phyloP scores from a whole-genome alignment of 164 flowering plant species.

The Stephania yunnanensis region DNA sequence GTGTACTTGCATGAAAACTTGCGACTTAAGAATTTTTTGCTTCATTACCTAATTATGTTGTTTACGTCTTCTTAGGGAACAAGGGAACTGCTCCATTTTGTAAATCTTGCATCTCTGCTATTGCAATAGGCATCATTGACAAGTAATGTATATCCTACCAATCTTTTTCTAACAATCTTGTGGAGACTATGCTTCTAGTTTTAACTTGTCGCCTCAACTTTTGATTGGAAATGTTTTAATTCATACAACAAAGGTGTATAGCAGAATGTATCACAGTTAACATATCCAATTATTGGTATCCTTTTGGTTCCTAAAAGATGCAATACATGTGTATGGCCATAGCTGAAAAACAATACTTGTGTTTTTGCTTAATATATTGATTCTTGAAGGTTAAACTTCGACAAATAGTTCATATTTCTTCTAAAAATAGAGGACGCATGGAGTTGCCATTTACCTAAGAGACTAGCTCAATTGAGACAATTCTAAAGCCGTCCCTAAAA shows the following conservation, averaged over 20 bases:
- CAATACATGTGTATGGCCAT: neutral
- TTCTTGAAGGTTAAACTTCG: too few relatives aligned
- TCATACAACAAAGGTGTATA: neutral
- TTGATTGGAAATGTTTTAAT: neutral
- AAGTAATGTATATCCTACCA: neutral
- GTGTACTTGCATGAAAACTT: neutral
- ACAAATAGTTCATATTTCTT: too few relatives aligned
- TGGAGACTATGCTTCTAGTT: neutral
- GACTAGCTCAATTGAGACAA: neutral
- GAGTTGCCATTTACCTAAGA: too few relatives aligned
- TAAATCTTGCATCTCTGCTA: conserved; percentile 15
- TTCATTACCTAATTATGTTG: conserved; percentile 3
- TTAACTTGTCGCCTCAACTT: neutral
- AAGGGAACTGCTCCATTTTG: conserved; percentile 50
- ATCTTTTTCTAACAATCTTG: neutral
- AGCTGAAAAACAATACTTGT: too few relatives aligned
- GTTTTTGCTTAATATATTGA: too few relatives aligned
- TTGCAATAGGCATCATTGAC: neutral
- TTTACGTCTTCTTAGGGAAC: conserved; percentile 24
- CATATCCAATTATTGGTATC: neutral
- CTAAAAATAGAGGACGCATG: too few relatives aligned
- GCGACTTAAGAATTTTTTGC: neutral
- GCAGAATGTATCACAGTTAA: neutral
- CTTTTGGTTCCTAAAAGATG: neutral
- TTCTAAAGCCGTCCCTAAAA: neutral